phyloP scores from a whole-genome alignment of 2,329 filamentous ascomycete species.

The Colletotrichum sp. region DNA sequence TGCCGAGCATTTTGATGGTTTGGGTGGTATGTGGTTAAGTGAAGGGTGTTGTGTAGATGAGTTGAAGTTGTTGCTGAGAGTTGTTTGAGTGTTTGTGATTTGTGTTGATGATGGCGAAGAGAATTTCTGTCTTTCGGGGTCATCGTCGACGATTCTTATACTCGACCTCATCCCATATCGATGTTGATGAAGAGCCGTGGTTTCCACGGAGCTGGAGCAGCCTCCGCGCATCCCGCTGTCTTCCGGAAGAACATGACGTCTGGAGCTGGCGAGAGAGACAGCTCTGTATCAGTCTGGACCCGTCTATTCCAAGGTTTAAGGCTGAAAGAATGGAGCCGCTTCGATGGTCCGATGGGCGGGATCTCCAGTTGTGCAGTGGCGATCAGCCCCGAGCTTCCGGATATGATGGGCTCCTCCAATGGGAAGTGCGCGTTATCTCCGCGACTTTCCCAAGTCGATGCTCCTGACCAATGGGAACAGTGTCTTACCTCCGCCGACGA shows the following conservation, averaged over 20 bases:
- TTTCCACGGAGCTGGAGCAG: background rate
- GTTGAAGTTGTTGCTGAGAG: background rate
- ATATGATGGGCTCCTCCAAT: background rate
- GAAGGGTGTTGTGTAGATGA: background rate
- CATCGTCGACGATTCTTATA: background rate
- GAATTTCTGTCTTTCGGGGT: rapidly evolving
- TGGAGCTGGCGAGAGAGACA: background rate
- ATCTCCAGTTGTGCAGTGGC: background rate
- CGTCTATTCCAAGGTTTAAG: background rate
- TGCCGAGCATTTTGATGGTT: conserved; percentile 55
- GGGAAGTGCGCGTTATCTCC: background rate
- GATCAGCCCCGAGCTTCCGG: background rate
- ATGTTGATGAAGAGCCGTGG: background rate
- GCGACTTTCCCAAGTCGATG: background rate
- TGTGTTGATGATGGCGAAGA: background rate
- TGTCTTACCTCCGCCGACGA: background rate
- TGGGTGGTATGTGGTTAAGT: background rate
- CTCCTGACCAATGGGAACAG: background rate
- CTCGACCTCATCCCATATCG: background rate
- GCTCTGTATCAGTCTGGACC: background rate
- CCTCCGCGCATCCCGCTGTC: background rate
- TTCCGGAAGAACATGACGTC: background rate
- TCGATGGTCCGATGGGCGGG: background rate
- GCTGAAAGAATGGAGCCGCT: background rate
- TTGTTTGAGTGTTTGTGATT: background rate